phyloP scores from a whole-genome alignment of 441 rosid genomes.

The Viola pubescens region DNA sequence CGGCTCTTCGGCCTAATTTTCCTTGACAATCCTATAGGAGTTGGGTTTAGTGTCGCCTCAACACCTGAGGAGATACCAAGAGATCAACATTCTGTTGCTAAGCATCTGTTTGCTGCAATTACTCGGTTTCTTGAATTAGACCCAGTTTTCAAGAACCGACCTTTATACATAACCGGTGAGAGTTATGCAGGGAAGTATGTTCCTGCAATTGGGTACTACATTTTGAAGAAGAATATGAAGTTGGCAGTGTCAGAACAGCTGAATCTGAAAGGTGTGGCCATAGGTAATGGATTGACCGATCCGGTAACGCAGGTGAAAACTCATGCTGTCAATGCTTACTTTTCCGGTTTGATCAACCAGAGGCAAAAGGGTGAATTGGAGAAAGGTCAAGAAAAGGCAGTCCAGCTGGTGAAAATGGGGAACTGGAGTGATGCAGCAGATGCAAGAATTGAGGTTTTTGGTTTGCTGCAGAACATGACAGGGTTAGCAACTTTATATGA shows the following conservation, averaged over 20 bases:
- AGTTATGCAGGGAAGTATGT: conserved; percentile 88
- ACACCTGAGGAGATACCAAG: conserved; percentile 47
- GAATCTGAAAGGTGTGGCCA: conserved; percentile 64
- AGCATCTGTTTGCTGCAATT: conserved; percentile 58
- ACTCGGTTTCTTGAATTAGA: conserved; percentile 36
- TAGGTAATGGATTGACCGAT: conserved; percentile 78
- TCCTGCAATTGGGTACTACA: conserved; percentile 64
- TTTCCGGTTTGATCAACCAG: conserved; percentile 60
- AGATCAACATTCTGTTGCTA: conserved; percentile 47
- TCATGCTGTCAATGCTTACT: conserved; percentile 54
- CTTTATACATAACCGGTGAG: conserved; percentile 69
- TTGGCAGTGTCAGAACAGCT: conserved; percentile 26
- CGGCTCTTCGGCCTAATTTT: conserved; percentile 70
- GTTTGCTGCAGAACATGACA: conserved; percentile 45
- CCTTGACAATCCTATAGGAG: conserved; percentile 76
- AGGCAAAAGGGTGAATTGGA: conserved; percentile 52
- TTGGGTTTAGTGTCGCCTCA: conserved; percentile 67
- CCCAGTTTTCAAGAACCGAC: conserved; percentile 39
- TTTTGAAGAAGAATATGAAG: conserved; percentile 37
- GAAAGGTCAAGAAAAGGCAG: conserved; percentile 38
- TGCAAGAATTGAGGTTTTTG: conserved; percentile 35
- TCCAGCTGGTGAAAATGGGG: conserved; percentile 27
- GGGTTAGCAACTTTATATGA: conserved; percentile 68
- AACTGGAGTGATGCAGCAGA: conserved; percentile 62
- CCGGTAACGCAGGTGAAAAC: conserved; percentile 55